Evolutionary conservation across 208 protist species (phyloP), one percentile per base, ranked within the genome.

Genomic region (Naegleria lovaniensis): DNA sequence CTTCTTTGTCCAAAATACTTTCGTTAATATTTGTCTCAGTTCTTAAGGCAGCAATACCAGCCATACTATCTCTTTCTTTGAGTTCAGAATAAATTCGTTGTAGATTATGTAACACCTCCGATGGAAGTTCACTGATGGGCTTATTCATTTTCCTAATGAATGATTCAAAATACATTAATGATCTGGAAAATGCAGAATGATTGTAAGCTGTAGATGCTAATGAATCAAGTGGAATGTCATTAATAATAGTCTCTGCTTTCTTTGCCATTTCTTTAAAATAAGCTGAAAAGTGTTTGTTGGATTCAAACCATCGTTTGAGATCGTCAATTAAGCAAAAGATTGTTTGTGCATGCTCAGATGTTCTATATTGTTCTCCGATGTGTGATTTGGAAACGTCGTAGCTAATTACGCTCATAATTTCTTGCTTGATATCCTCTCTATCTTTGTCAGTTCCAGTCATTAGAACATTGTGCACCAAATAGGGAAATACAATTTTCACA

Each of bases 61-160:
- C 22, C 22, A 93, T 41, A 15, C 90, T 36, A 75, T 93, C 92
- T 38, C 38, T 29, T 9, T 93, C 92, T 38, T 89, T 39, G 9
- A 93, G 39, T 29, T 92, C 4, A 41, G 58, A 25, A 88, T 93
- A 93, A 51, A 93, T 91, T 43, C 90, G 38, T 87, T 93, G 92
- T 33, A 92, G 1, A 48, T 86, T 38, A 86, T 86, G 4, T 11
- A 25, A 9, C 0, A 67, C 3, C 6, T 67, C 41, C 0, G 11
- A 40, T 16, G n/a, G 5, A 41, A 51, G 9, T 0, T 25, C 39
- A n/a, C 19, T n/a, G 19, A 67, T 51, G n/a, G 55, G 2, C 15
- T 22, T 5, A 67, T 67, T 6, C 19, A 40, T 13, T 22, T 41
- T 58, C 59, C 89, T 33, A 19, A 90, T 25, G 40, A 41, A 90